Evolutionary conservation across 306 rosid species (phyloP), one percentile per base, ranked within the genome.

Genomic region (Medicago arabica): DNA sequence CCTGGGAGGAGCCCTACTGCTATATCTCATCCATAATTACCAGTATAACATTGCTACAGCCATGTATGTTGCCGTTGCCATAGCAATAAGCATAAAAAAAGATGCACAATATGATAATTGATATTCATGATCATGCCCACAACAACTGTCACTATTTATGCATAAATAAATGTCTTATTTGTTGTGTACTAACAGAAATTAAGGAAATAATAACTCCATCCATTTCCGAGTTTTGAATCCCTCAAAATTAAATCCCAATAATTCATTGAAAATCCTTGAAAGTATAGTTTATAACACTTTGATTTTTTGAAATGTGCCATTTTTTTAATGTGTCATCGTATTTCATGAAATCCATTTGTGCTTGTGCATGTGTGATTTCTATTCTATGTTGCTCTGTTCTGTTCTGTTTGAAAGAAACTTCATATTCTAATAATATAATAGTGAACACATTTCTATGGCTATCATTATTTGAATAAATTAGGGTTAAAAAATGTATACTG

Each of bases 61-160:
- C 61, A 63, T 1, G 1, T 31, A 25, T 16, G 62, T 11, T 43
- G 58, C 57, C 60, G 31, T 46, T 2, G 14, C 53, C 65, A 38
- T 16, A 18, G 67, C 59, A 54, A 54, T 67, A 81, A 50, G 53
- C 77, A 79, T 63, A 25, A 40, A 53, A 71, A 43, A 23, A 17
- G n/a, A 62, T 38, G 7, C n/a, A 65, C 47, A 13, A 50, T 47
- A 44, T 31, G 36, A 31, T 31, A 31, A 3, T 31, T 21, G 31
- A 55, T 49, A 40, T 38, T 44, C 36, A 31, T 31, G 36, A 31
- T 38, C 59, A 44, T 36, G 7, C 19, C 53, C 66, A 51, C 17
- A 50, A 36, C 46, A 28, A 60, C n/a, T 67, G 72, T 6, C 16
- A 16, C 19, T 70, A 54, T 31, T 43, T 41, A 8, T 43, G 55